Base-by-base conservation (phyloP, 2,329 filamentous ascomycete species). In the Talaromyces rugulosus region DNA sequence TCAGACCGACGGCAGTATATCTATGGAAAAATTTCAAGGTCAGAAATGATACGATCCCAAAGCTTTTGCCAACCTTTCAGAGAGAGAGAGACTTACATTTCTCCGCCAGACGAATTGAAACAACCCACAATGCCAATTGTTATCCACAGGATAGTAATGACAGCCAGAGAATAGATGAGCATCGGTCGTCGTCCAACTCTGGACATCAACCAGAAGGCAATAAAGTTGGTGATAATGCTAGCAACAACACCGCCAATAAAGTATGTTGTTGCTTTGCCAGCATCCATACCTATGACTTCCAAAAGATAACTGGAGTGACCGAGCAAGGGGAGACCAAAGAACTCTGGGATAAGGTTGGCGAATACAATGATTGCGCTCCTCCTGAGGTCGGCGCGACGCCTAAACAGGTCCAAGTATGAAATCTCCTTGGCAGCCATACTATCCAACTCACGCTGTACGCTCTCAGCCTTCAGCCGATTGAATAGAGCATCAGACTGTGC, bases 271-370 rank as follows among this genome's bases (percentile, higher is more conserved):
- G 71, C 72, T 28, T 66, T 62, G 7, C 60, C 63, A 1, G 69
- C 65, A 0, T 44, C 59, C 69, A 75, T 72, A n/a, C 74, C 72
- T 18, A 75, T 66, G 2, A 72, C 65, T 36, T 75, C 72, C 59
- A 75, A 64, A 52, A 74, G 74, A 50, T 82, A 82, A 52, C 75
- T 80, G 2, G 74, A 72, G 54, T 77, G 77, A 1, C 76, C 74
- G 0, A 83, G 70, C 8, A 83, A 71, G 0, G 75, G 71, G 1
- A 83, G 70, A 1, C 81, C 81, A 47, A 82, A 82, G 31, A 82
- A 67, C 57, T 76, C 72, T 0, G 81, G 79, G 7, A 82, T 63
- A 3, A 76, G 65, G 56, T 76, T 77, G 1, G 78, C 76, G 62
- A 80, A 79, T 31, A 71, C 62, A 16, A 74, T 71, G 30, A 76